Conservation (phyloP, 73 alveolate species). For the Uronychia binucleata region DNA sequence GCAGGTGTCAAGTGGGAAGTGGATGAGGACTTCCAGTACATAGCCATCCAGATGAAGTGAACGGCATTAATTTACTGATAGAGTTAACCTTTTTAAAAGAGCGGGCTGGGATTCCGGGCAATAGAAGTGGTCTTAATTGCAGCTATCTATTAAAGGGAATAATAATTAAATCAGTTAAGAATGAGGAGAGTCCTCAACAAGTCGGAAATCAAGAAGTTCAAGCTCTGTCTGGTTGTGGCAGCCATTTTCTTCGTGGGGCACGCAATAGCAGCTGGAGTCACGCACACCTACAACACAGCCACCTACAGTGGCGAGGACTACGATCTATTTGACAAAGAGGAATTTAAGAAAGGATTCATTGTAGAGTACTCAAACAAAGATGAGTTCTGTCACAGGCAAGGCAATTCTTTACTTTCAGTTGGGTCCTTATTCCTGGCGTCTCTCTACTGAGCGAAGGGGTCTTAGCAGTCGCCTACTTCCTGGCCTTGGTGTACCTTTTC, state of each 20-base stretch:
- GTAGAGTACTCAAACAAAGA: conserved; percentile 29
- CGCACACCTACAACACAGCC: conserved; percentile 15
- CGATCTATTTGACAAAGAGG: not conserved
- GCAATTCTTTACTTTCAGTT: not conserved
- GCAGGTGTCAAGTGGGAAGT: not conserved
- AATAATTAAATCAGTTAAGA: not conserved
- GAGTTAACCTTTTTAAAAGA: no score
- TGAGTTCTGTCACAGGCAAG: conserved; percentile 15
- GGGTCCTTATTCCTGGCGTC: conserved; percentile 19
- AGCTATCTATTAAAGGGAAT: not conserved
- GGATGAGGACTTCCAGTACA: not conserved
- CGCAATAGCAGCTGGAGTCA: not conserved
- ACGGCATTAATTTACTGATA: not conserved
- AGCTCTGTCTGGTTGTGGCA: conserved; percentile 2
- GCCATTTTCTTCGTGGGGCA: conserved; percentile 1
- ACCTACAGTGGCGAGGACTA: not conserved
- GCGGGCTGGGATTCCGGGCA: no score
- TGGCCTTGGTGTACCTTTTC: conserved; percentile 7
- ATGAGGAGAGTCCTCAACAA: not conserved
- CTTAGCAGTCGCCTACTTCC: conserved; percentile 31
- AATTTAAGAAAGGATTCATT: conserved; percentile 2
- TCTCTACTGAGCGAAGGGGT: conserved; percentile 5
- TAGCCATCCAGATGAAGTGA: not conserved
- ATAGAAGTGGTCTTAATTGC: no score
- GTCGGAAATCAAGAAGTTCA: conserved; percentile 6